Conservation (phyloP, 176 grass and related monocot genomes). For the Bolboschoenus planiculmis region DNA sequence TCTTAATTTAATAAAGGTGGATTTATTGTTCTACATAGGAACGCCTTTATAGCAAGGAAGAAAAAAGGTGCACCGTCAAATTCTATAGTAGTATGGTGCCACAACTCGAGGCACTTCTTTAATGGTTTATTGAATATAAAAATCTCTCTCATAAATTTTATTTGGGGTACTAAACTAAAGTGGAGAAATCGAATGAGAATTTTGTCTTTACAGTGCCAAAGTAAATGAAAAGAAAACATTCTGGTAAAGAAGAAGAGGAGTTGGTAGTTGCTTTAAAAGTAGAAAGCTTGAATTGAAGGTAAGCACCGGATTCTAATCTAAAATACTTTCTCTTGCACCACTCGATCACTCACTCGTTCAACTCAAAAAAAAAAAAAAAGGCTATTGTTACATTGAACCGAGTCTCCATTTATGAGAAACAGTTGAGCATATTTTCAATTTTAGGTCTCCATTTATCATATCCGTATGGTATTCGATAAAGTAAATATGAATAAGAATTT, state of each 20-base stretch:
- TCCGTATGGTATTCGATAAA: too few relatives aligned
- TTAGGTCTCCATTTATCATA: too few relatives aligned
- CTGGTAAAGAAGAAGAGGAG: neutral
- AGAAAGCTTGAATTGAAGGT: neutral
- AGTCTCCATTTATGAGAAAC: neutral
- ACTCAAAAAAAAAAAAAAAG: neutral
- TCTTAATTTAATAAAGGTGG: constrained; percentile 14
- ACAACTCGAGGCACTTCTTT: constrained; percentile 7
- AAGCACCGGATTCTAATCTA: constrained; percentile 11
- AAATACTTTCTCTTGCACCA: neutral
- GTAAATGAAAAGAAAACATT: neutral
- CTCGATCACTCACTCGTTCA: neutral
- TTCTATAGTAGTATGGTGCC: neutral
- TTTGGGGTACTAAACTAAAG: neutral
- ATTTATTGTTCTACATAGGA: neutral
- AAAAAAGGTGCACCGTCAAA: neutral
- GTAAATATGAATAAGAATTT: too few relatives aligned
- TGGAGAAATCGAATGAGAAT: constrained; percentile 1
- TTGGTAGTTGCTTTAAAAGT: constrained; percentile 11
- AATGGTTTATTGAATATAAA: neutral
- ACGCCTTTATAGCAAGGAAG: neutral
- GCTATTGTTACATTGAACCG: neutral
- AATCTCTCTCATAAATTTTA: neutral
- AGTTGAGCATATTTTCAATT: too few relatives aligned
- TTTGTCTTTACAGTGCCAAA: constrained; percentile 10